Evolutionary conservation across 2,329 filamentous ascomycete species (phyloP).

Genomic region (Verticillium dahliae): DNA sequence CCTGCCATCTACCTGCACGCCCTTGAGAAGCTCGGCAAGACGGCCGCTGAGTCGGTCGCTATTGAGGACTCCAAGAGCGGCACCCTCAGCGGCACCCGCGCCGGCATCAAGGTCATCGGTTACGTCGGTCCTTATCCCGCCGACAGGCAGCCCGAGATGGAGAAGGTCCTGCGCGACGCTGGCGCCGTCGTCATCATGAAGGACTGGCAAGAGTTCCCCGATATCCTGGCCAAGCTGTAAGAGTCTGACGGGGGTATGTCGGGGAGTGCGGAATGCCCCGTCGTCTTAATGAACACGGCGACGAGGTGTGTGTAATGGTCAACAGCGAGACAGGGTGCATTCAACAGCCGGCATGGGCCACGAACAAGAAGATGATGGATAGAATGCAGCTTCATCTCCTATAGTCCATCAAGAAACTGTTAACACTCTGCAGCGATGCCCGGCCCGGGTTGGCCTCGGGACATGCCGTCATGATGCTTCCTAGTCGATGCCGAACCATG

Average conservation of each 20-base stretch:
- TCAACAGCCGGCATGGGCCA: background rate
- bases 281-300: background rate
- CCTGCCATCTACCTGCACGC: slow-evolving; percentile 82
- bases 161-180: slow-evolving; percentile 50
- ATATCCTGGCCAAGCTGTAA: slow-evolving; percentile 34
- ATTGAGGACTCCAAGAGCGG: slow-evolving; percentile 88
- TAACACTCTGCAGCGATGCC: slow-evolving; percentile 82
- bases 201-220: slow-evolving; percentile 51
- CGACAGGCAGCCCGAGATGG: slow-evolving; percentile 59
- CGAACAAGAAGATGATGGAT: background rate
- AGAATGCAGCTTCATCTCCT: slow-evolving; percentile 17
- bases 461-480: slow-evolving; percentile 74
- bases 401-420: slow-evolving; percentile 75
- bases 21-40: slow-evolving; percentile 65
- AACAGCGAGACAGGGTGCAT: background rate
- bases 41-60: slow-evolving; percentile 65
- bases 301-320: background rate
- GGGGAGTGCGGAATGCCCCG: background rate
- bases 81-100: slow-evolving; percentile 65
- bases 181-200: slow-evolving; percentile 58
- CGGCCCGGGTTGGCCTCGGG: slow-evolving; percentile 79
- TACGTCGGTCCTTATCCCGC: slow-evolving; percentile 75
- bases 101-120: slow-evolving; percentile 73
- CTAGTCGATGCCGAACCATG: slow-evolving; percentile 68
- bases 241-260: background rate